Evolutionary conservation across 441 rosid species (phyloP).

Genomic region (Hypseocharis bilobata): DNA sequence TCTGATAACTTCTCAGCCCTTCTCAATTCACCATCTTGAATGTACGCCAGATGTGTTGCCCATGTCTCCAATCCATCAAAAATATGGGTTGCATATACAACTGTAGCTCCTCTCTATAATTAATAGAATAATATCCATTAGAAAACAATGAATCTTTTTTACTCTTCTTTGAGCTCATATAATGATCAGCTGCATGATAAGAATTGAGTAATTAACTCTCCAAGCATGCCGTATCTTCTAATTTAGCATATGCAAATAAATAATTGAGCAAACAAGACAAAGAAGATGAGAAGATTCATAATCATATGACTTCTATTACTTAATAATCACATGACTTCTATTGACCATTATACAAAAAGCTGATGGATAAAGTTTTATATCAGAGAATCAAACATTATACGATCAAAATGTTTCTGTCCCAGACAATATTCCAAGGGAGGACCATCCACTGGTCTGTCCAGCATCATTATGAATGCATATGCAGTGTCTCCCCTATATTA

Average conservation of each 20-base stretch:
- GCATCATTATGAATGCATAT: neutral
- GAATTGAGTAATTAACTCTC: neutral
- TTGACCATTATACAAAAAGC: neutral
- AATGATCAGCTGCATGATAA: neutral
- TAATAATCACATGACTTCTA: no score
- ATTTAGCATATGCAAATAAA: neutral
- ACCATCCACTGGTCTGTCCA: neutral
- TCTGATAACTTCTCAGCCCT: constrained; percentile 49
- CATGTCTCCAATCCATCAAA: constrained; percentile 65
- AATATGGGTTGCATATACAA: constrained; percentile 64
- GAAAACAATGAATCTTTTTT: neutral
- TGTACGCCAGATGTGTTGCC: constrained; percentile 69
- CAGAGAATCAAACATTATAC: no score
- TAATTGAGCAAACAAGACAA: neutral
- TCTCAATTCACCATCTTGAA: constrained; percentile 68
- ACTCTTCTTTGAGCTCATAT: neutral
- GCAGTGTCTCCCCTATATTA: neutral
- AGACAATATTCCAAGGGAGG: neutral
- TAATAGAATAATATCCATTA: neutral
- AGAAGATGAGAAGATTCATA: neutral
- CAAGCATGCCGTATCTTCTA: neutral
- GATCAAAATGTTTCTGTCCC: neutral
- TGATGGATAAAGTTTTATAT: neutral
- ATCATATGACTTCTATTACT: neutral
- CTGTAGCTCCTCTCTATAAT: constrained; percentile 56